Conservation (phyloP, 176 grass and related monocot genomes). For the Carex cristatella region DNA sequence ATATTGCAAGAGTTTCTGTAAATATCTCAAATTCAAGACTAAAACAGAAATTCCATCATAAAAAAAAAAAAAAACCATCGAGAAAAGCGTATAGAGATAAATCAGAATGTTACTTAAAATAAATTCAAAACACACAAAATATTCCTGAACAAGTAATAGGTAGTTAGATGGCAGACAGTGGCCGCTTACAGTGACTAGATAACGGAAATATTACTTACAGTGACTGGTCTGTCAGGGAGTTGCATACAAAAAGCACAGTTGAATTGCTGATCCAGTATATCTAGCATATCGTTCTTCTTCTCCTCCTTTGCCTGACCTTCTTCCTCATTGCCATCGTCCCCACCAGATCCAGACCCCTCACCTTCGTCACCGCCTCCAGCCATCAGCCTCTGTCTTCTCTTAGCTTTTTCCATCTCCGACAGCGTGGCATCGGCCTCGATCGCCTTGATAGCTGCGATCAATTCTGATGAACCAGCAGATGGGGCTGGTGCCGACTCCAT, state of each 20-base stretch:
- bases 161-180: neutral
- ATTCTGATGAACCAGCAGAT: conserved; percentile 11
- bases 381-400: conserved; percentile 60
- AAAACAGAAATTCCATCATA: neutral
- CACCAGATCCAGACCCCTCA: neutral
- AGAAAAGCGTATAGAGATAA: neutral
- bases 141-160: neutral
- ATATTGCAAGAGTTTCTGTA: neutral
- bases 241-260: conserved; percentile 88
- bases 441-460: conserved; percentile 56
- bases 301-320: conserved; percentile 1
- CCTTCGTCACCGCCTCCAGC: conserved; percentile 22
- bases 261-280: conserved; percentile 49
- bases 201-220: conserved; percentile 26
- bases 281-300: conserved; percentile 26
- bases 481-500: neutral
- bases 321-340: neutral
- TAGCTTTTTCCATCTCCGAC: conserved; percentile 66
- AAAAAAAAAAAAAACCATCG: neutral
- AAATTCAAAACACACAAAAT: neutral
- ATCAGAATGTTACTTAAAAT: conserved; percentile 8
- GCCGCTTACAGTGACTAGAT: neutral
- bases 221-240: conserved; percentile 83
- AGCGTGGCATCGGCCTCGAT: conserved; percentile 60
- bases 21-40: neutral